These are phyloP conservation scores for Citrullus mucosospermus DNA, from an alignment of 306 rosid species.

Conservation along the genomic window DNA sequence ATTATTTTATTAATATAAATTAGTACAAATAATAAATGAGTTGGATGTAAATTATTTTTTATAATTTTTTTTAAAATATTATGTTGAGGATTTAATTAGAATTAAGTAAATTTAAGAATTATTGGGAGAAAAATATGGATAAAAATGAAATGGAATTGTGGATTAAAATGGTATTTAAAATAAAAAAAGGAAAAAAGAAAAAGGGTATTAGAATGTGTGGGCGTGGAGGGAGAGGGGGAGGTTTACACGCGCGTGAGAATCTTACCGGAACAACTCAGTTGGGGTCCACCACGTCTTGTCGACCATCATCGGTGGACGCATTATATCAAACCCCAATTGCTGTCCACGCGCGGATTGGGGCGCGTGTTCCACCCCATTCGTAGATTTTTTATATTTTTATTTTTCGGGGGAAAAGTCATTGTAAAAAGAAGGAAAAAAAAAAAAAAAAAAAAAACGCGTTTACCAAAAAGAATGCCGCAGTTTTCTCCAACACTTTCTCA, in stretches of 20 bases:
- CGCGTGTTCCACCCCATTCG: not conserved
- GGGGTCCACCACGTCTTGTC: constrained; percentile 5
- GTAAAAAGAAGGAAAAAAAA: not conserved
- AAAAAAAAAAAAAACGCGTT: not conserved
- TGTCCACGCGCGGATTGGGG: not conserved
- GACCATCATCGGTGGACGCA: constrained; percentile 1
- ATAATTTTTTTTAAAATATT: too few relatives aligned
- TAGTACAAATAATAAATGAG: too few relatives aligned
- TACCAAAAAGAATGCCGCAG: not conserved
- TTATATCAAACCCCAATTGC: not conserved
- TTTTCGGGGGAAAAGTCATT: not conserved
- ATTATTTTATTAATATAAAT: too few relatives aligned
- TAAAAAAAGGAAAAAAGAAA: not conserved
- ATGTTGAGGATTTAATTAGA: too few relatives aligned
- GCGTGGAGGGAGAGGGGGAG: not conserved
- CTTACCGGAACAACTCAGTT: not conserved
- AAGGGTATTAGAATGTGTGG: not conserved
- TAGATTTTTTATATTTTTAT: not conserved
- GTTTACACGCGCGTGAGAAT: not conserved
- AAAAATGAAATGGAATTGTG: too few relatives aligned
- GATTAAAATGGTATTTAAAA: too few relatives aligned
- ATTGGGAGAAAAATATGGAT: too few relatives aligned
- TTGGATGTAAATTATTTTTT: too few relatives aligned
- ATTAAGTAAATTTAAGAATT: too few relatives aligned
- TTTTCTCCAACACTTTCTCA: constrained; percentile 2